phyloP scores from a whole-genome alignment of 331 rosid species.

The Malus hybrid region DNA sequence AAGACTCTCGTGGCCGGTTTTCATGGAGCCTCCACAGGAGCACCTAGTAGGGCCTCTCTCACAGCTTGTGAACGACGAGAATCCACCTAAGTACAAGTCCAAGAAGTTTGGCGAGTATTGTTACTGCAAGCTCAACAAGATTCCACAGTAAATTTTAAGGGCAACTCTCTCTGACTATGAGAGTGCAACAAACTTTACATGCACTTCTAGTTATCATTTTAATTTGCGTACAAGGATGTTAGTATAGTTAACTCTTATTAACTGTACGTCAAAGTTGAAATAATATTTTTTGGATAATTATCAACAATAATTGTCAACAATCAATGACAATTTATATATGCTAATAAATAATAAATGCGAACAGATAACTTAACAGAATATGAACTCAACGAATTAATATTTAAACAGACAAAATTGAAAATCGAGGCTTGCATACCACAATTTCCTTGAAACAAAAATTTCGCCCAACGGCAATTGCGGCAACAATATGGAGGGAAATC shows the following conservation, averaged over 20 bases:
- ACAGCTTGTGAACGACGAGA: slow-evolving; percentile 8
- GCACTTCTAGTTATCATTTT: neutral
- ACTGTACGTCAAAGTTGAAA: neutral
- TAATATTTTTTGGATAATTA: no score
- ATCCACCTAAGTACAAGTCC: slow-evolving; percentile 22
- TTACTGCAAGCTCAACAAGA: slow-evolving; percentile 29
- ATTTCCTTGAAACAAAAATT: no score
- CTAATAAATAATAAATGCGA: no score
- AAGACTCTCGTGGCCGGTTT: slow-evolving; percentile 66
- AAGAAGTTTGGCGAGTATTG: slow-evolving; percentile 21
- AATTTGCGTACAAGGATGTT: neutral
- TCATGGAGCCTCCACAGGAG: slow-evolving; percentile 48
- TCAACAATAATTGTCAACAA: no score
- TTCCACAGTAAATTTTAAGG: slow-evolving; percentile 12
- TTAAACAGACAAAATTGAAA: no score
- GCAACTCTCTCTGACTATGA: neutral
- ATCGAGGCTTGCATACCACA: no score
- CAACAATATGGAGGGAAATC: no score
- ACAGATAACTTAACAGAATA: no score
- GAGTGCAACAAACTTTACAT: neutral
- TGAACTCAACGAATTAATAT: no score
- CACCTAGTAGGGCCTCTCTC: slow-evolving; percentile 35
- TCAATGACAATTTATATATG: no score
- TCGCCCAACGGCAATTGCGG: no score
- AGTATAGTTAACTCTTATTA: neutral